A percentile compares a stretch with the other conserved stretches of the same genome.
These are phyloP conservation scores for Stromatinia cepivora DNA, from an alignment of 2,329 filamentous ascomycete species.

Conservation along the genomic window DNA sequence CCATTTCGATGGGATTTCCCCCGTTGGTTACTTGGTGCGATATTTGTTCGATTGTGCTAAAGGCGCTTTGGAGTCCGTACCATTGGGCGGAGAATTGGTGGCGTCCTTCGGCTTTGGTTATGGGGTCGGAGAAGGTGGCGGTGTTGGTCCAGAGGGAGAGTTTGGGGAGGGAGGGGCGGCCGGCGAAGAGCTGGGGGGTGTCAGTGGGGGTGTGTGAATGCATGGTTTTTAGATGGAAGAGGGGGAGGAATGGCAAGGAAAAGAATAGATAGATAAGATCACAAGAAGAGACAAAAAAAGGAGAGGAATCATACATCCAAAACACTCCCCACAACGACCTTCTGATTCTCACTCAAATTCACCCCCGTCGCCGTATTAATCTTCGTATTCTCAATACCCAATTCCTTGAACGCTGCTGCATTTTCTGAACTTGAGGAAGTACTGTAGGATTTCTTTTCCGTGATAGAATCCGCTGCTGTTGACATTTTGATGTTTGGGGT, in stretches of 20 bases:
- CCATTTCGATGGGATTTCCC: conserved; percentile 60
- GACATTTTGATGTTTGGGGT: neutral
- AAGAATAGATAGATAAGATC: neutral
- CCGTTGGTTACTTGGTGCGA: conserved; percentile 53
- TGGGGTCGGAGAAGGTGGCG: conserved; percentile 58
- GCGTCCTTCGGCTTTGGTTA: conserved; percentile 58
- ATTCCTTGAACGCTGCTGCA: conserved; percentile 16
- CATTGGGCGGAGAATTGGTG: conserved; percentile 51
- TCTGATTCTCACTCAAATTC: conserved; percentile 51
- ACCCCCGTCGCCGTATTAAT: conserved; percentile 55
- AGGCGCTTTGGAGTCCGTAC: conserved; percentile 61
- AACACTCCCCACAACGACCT: conserved; percentile 56
- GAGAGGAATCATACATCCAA: conserved; percentile 48
- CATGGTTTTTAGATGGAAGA: neutral
- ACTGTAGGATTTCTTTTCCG: neutral
- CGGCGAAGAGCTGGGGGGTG: conserved; percentile 54
- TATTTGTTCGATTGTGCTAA: conserved; percentile 57
- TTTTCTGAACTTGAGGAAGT: neutral
- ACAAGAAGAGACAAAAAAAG: neutral
- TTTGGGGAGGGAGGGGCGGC: conserved; percentile 58
- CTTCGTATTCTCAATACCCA: conserved; percentile 53
- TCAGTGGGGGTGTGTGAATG: neutral
- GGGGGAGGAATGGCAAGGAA: neutral
- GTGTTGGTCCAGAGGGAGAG: conserved; percentile 59
- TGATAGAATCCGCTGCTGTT: neutral